Evolutionary conservation across 768 basidiomycete genomes (phyloP).

Genomic region (Lactarius hengduanensis): DNA sequence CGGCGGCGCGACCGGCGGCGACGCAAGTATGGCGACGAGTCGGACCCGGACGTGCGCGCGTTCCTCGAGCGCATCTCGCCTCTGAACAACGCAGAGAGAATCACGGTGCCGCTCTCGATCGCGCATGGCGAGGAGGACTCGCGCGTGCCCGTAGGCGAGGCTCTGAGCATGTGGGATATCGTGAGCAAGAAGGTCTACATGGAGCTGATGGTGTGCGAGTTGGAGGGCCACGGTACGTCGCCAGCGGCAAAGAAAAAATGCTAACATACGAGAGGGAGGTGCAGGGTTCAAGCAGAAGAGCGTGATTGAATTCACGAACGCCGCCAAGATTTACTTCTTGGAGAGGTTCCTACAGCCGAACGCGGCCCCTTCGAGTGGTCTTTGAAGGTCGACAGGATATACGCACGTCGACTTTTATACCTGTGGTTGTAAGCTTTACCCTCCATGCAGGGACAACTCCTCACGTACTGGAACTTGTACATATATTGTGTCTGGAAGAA

Average conservation of each 20-base stretch:
- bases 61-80: slow-evolving; percentile 44
- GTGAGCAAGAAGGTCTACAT: slow-evolving; percentile 34
- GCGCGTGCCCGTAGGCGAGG: slow-evolving; percentile 42
- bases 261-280: not conserved
- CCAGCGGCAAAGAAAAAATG: not conserved
- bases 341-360: slow-evolving; percentile 37
- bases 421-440: not conserved
- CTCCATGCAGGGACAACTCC: not conserved
- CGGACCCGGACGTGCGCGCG: slow-evolving; percentile 38
- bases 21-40: slow-evolving; percentile 44
- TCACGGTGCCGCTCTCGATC: slow-evolving; percentile 40
- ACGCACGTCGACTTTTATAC: not conserved
- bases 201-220: slow-evolving; percentile 42
- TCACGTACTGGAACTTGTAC: not conserved
- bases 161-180: slow-evolving; percentile 40
- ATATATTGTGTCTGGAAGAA: not conserved
- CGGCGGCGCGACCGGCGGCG: slow-evolving; percentile 39
- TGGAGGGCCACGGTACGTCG: slow-evolving; percentile 44
- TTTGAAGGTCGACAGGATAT: not conserved
- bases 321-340: slow-evolving; percentile 40
- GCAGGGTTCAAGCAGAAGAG: slow-evolving; percentile 45
- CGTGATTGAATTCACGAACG: slow-evolving; percentile 44
- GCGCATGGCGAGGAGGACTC: slow-evolving; percentile 45
- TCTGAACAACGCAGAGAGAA: slow-evolving; percentile 40
- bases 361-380: not conserved